A percentile compares a stretch with the other conserved stretches of the same genome.
Evolutionary conservation across 169 alveolate species (phyloP).

Genomic region (Plasmodium vivax): DNA sequence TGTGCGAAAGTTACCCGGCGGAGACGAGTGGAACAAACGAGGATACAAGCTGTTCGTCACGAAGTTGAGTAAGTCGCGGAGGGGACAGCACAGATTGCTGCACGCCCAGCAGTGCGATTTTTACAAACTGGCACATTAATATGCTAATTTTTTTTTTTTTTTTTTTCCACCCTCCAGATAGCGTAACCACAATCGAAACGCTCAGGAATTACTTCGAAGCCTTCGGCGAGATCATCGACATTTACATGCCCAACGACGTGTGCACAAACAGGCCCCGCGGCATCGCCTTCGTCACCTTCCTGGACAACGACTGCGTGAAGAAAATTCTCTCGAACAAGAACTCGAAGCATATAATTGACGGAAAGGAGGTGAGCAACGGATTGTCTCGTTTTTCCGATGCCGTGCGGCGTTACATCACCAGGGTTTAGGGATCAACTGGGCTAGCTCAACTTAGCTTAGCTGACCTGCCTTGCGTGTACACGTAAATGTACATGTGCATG

Average conservation of each 20-base stretch:
- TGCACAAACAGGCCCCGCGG: slow-evolving; percentile 62
- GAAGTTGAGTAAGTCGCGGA: slow-evolving; percentile 26
- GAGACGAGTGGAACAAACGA: slow-evolving; percentile 68
- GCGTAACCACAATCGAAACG: slow-evolving; percentile 52
- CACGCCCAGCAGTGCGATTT: not conserved
- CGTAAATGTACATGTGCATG: not conserved
- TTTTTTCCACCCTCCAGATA: slow-evolving; percentile 20
- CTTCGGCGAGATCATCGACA: slow-evolving; percentile 59
- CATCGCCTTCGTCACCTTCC: slow-evolving; percentile 56
- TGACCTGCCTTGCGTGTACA: not conserved
- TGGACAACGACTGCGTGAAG: slow-evolving; percentile 60
- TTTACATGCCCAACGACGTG: slow-evolving; percentile 67
- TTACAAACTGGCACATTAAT: not conserved
- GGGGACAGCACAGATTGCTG: not conserved
- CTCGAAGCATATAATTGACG: slow-evolving; percentile 54
- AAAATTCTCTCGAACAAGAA: slow-evolving; percentile 31
- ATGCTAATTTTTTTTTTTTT: not conserved
- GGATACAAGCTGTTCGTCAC: slow-evolving; percentile 59
- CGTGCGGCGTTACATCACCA: not conserved
- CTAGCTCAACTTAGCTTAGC: not conserved
- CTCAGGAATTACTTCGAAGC: slow-evolving; percentile 43
- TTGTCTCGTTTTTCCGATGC: not conserved
- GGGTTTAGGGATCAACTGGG: too few species aligned
- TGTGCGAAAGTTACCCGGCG: slow-evolving; percentile 42
- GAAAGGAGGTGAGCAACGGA: slow-evolving; percentile 35